Evolutionary conservation across 352 stramenopile genomes (phyloP).

Genomic region (Globisporangium spiculum): DNA sequence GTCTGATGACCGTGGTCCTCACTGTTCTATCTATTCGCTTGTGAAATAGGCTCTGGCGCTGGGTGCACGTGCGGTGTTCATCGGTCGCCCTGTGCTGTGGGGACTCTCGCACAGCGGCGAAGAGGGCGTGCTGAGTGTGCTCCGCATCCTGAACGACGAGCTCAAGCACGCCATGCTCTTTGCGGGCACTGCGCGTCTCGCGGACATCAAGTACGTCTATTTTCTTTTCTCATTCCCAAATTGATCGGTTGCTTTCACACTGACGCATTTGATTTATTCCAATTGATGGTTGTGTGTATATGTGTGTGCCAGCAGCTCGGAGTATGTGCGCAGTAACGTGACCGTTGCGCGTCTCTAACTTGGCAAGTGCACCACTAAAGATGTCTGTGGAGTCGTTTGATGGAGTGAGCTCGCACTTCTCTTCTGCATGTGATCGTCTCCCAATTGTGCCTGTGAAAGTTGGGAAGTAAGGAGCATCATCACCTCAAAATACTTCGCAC

Average conservation of each 20-base stretch:
- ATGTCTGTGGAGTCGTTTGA: background rate
- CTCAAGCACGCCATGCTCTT: slow-evolving; percentile 93
- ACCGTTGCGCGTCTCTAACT: slow-evolving; percentile 14
- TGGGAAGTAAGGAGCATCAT: background rate
- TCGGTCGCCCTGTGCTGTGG: slow-evolving; percentile 95
- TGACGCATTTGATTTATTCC: background rate
- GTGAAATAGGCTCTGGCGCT: slow-evolving; percentile 77
- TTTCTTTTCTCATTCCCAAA: background rate
- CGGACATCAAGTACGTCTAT: slow-evolving; percentile 62
- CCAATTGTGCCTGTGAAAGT: background rate
- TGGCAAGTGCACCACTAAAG: too few species aligned
- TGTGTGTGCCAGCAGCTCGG: slow-evolving; percentile 17
- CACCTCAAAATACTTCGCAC: background rate
- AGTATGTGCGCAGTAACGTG: slow-evolving; percentile 32
- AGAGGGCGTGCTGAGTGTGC: slow-evolving; percentile 80
- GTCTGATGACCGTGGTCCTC: background rate
- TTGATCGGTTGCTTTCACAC: background rate
- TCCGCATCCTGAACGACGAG: slow-evolving; percentile 91
- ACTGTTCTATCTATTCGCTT: background rate
- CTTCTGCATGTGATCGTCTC: background rate
- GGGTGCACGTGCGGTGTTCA: slow-evolving; percentile 92
- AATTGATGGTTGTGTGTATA: background rate
- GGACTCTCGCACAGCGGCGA: slow-evolving; percentile 89
- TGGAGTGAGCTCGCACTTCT: background rate
- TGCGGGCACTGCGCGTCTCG: slow-evolving; percentile 54